Evolutionary conservation across 2,329 filamentous ascomycete species (phyloP).

Genomic region (Stromatinia cepivora): DNA sequence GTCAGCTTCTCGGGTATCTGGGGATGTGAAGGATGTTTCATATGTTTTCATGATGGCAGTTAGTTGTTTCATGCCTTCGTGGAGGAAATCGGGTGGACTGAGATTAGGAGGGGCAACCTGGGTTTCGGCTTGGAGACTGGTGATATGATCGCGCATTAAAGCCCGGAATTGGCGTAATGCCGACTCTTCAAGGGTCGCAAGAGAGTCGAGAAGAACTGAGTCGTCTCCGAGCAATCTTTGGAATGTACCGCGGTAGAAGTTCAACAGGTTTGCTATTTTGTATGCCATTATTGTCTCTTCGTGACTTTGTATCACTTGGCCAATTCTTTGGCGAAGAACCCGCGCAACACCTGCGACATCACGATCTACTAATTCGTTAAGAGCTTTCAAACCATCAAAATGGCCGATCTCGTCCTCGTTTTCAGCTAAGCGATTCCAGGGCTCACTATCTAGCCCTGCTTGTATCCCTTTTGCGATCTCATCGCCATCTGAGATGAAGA

Average conservation of each 20-base stretch:
- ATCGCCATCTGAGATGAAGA: conserved; percentile 89
- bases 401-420: conserved; percentile 54
- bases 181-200: conserved; percentile 69
- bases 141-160: conserved; percentile 77
- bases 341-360: conserved; percentile 79
- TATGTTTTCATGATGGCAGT: conserved; percentile 80
- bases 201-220: conserved; percentile 68
- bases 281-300: conserved; percentile 88
- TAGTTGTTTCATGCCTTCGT: conserved; percentile 77
- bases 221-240: conserved; percentile 70
- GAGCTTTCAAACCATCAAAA: conserved; percentile 79
- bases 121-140: conserved; percentile 70
- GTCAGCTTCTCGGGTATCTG: conserved; percentile 60
- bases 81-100: conserved; percentile 75
- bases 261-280: conserved; percentile 83
- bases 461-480: conserved; percentile 82
- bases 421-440: conserved; percentile 70
- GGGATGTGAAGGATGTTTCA: conserved; percentile 71
- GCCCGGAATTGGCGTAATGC: conserved; percentile 80
- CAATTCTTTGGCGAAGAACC: conserved; percentile 83
- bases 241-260: conserved; percentile 88
- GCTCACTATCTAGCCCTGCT: conserved; percentile 76
- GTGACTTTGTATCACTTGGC: conserved; percentile 89
- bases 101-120: conserved; percentile 71
- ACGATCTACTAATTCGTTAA: conserved; percentile 84